These are phyloP conservation scores for Asclepias syriaca DNA, from an alignment of 257 asterid species.

Conservation along the genomic window DNA sequence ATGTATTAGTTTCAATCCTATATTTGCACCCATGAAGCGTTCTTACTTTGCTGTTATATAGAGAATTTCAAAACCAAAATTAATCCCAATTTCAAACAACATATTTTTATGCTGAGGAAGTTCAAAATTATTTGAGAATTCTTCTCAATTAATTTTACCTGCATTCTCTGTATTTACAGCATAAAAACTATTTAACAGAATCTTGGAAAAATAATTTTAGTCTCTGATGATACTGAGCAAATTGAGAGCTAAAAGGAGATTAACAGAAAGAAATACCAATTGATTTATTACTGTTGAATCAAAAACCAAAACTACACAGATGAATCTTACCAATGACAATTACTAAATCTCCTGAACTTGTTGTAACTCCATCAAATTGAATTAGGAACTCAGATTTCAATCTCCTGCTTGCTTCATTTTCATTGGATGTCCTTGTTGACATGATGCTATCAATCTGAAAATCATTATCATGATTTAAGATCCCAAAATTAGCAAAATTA, in stretches of 20 bases:
- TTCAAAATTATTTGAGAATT: neutral
- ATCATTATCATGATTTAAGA: conserved; percentile 1
- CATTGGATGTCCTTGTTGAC: conserved; percentile 88
- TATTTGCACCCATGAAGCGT: neutral
- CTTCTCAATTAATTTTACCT: neutral
- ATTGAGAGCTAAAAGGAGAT: neutral
- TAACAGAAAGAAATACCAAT: neutral
- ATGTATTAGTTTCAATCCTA: neutral
- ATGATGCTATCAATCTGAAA: conserved; percentile 90
- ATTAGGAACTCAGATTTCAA: conserved; percentile 91
- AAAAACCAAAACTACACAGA: conserved; percentile 5
- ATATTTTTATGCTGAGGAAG: neutral
- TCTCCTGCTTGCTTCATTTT: conserved; percentile 99
- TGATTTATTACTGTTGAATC: neutral
- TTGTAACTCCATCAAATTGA: conserved; percentile 95
- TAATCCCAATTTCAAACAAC: neutral
- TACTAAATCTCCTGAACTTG: conserved; percentile 77
- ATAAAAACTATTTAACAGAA: neutral
- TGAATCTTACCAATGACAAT: conserved; percentile 74
- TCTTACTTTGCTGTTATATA: neutral
- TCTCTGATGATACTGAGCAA: neutral
- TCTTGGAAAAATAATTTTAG: neutral
- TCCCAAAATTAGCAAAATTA: neutral
- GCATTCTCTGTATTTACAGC: neutral
- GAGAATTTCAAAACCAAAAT: neutral